phyloP scores from a whole-genome alignment of 1,284 basidiomycete genomes.

The Takashimella koratensis region DNA sequence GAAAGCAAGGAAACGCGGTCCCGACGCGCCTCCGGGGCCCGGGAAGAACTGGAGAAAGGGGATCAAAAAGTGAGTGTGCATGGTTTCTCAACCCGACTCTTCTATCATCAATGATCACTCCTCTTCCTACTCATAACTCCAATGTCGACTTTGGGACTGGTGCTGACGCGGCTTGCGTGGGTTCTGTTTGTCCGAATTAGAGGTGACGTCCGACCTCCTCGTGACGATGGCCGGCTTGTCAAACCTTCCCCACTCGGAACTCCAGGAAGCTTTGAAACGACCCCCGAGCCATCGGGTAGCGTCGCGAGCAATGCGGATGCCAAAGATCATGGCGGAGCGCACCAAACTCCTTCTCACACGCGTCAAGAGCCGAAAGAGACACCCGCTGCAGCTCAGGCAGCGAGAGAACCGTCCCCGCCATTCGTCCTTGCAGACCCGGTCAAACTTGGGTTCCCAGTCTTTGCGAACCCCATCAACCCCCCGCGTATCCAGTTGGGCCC shows the following conservation, averaged over 20 bases:
- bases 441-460: constrained; percentile 41
- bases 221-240: neutral
- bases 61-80: constrained; percentile 43
- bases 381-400: too few relatives aligned
- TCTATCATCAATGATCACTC: too few relatives aligned
- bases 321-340: neutral
- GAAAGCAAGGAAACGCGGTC: constrained; percentile 3
- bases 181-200: too few relatives aligned
- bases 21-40: constrained; percentile 21
- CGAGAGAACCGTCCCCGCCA: constrained; percentile 18
- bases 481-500: constrained; percentile 30
- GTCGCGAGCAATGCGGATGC: neutral
- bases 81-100: too few relatives aligned
- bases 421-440: constrained; percentile 37
- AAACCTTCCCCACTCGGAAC: neutral
- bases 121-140: too few relatives aligned
- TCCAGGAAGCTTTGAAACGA: neutral
- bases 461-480: constrained; percentile 36
- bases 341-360: neutral
- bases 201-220: neutral
- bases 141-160: too few relatives aligned
- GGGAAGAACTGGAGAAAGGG: constrained; percentile 43
- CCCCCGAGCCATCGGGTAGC: neutral
- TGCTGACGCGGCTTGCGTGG: too few relatives aligned
- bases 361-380: too few relatives aligned